Evolutionary conservation across 1,284 basidiomycete genomes (phyloP).

Genomic region (Ustilago curta): DNA sequence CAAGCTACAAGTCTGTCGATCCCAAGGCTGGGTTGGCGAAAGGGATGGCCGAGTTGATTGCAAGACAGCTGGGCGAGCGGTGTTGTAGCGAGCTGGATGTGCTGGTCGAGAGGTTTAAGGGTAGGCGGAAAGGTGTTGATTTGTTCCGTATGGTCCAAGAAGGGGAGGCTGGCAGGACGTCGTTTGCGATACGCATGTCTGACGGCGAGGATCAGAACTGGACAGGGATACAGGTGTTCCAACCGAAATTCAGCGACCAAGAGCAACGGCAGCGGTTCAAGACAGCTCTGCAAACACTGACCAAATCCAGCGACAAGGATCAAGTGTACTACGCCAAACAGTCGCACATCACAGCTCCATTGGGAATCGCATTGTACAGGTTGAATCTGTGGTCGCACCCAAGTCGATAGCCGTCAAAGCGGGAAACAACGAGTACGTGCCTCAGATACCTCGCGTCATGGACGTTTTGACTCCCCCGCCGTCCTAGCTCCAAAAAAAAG

Average conservation of each 20-base stretch:
- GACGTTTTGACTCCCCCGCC: too few relatives aligned
- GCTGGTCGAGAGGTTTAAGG: constrained; percentile 1
- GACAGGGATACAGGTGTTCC: neutral
- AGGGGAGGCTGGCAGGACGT: neutral
- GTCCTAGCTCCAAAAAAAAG: too few relatives aligned
- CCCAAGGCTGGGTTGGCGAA: constrained; percentile 11
- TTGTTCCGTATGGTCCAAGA: neutral
- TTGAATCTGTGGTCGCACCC: constrained; percentile 22
- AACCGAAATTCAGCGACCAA: constrained; percentile 9
- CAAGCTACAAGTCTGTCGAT: constrained; percentile 8
- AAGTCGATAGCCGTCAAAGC: too few relatives aligned
- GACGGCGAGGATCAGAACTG: neutral
- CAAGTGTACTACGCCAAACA: constrained; percentile 8
- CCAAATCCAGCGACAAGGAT: neutral
- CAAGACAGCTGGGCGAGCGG: constrained; percentile 29
- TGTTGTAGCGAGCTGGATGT: constrained; percentile 21
- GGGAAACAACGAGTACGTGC: too few relatives aligned
- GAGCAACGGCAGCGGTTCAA: constrained; percentile 6
- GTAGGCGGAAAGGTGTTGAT: constrained; percentile 8
- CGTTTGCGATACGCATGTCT: constrained; percentile 3
- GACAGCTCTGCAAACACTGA: neutral
- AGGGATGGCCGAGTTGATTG: constrained; percentile 9
- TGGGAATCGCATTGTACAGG: constrained; percentile 37
- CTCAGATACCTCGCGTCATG: too few relatives aligned
- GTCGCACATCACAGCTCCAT: constrained; percentile 14